Conservation (phyloP, 2,329 filamentous ascomycete species). For the Raffaelea ambrosiae region DNA sequence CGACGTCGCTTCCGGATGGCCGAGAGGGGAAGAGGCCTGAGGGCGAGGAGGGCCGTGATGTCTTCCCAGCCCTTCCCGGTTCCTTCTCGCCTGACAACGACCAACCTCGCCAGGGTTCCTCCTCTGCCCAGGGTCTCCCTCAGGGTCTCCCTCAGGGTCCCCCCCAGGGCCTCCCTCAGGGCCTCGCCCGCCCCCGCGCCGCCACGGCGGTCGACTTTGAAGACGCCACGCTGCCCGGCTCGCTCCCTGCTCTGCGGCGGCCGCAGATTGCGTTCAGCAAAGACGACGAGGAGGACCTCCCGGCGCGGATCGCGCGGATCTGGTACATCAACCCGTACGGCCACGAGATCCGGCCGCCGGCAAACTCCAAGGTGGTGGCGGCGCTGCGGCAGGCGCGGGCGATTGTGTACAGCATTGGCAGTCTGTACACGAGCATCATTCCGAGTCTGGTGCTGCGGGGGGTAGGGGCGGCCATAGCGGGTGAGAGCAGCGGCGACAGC, state of each 20-base stretch:
- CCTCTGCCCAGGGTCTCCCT: too few species aligned
- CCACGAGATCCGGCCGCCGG: constrained; percentile 81
- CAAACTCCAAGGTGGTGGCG: constrained; percentile 71
- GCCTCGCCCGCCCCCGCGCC: constrained; percentile 14
- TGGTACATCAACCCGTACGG: constrained; percentile 99
- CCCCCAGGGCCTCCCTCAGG: too few species aligned
- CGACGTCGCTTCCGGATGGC: constrained; percentile 41
- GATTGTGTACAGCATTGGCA: constrained; percentile 89
- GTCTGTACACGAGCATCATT: constrained; percentile 80
- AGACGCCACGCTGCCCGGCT: constrained; percentile 74
- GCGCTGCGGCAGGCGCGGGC: constrained; percentile 57
- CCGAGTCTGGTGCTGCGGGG: constrained; percentile 72
- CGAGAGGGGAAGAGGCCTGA: constrained; percentile 9
- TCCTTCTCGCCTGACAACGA: too few species aligned
- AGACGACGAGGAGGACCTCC: constrained; percentile 62
- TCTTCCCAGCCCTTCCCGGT: too few species aligned
- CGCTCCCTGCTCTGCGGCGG: constrained; percentile 67
- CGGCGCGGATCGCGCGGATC: constrained; percentile 67
- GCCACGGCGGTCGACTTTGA: constrained; percentile 59
- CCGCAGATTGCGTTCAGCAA: constrained; percentile 82
- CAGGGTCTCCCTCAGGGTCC: too few species aligned
- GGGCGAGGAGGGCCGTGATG: constrained; percentile 12
- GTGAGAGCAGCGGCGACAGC: too few species aligned
- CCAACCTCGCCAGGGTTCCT: too few species aligned
- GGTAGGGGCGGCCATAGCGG: constrained; percentile 57